Evolutionary conservation across 2,329 filamentous ascomycete genomes (phyloP).

Genomic region (Scortechinia acanthostroma): DNA sequence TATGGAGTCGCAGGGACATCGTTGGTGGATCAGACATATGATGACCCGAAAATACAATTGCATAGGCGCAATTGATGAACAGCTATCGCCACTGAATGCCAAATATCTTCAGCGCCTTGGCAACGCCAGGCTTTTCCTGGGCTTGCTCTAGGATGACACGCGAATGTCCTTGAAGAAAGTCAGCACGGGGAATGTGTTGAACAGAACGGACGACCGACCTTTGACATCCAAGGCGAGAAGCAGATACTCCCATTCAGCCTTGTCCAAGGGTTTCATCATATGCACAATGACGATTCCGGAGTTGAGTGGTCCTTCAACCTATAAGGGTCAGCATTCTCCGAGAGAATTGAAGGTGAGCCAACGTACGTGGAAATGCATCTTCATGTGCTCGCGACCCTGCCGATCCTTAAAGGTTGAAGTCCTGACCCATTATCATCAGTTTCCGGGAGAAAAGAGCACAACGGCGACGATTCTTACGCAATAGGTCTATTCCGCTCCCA

Average conservation of each 20-base stretch:
- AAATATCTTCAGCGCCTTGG: neutral
- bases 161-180: neutral
- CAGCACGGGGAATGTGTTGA: neutral
- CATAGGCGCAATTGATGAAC: too few relatives aligned
- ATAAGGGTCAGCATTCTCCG: constrained; percentile 4
- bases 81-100: neutral
- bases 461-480: constrained; percentile 2
- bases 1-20: too few relatives aligned
- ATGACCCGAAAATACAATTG: too few relatives aligned
- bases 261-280: constrained; percentile 61
- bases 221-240: constrained; percentile 75
- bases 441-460: neutral
- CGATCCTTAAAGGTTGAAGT: constrained; percentile 64
- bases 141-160: neutral
- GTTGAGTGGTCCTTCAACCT: constrained; percentile 73
- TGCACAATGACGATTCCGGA: constrained; percentile 72
- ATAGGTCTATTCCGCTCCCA: constrained; percentile 44
- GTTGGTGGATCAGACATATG: too few relatives aligned
- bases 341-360: too few relatives aligned
- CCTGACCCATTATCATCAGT: constrained; percentile 32
- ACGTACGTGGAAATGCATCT: constrained; percentile 77
- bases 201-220: constrained; percentile 31
- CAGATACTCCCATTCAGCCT: constrained; percentile 69
- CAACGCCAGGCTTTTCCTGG: neutral
- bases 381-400: constrained; percentile 71